Evolutionary conservation across 2,329 filamentous ascomycete genomes (phyloP).

Genomic region (Coniella vitis): DNA sequence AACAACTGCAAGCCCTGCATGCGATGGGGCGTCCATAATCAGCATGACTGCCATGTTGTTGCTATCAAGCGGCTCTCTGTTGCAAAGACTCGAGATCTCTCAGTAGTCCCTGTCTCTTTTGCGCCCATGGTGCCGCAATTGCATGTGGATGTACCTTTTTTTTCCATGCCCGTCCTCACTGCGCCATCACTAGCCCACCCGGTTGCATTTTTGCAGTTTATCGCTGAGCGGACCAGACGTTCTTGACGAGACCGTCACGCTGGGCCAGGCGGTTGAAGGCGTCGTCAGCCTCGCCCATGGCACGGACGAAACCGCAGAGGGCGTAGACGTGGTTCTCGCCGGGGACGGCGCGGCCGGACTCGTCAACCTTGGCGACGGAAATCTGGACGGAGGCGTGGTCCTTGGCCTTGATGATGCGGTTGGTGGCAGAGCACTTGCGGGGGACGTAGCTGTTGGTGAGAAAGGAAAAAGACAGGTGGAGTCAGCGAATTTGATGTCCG

Average conservation of each 20-base stretch:
- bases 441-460: slow-evolving; percentile 71
- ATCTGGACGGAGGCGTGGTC: slow-evolving; percentile 99
- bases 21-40: not conserved
- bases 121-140: not conserved
- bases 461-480: slow-evolving; percentile 4
- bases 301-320: slow-evolving; percentile 93
- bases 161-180: slow-evolving; percentile 19
- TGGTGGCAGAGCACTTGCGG: slow-evolving; percentile 97
- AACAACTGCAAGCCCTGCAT: slow-evolving; percentile 12
- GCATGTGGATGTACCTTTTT: slow-evolving; percentile 16
- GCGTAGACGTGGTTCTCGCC: slow-evolving; percentile 98
- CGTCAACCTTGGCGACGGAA: slow-evolving; percentile 94
- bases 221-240: slow-evolving; percentile 78
- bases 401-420: slow-evolving; percentile 99
- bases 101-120: too few species aligned
- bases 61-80: too few species aligned
- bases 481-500: slow-evolving; percentile 22
- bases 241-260: slow-evolving; percentile 94
- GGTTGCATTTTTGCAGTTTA: slow-evolving; percentile 31
- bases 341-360: slow-evolving; percentile 88
- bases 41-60: not conserved
- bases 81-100: too few species aligned
- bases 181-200: slow-evolving; percentile 15
- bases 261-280: slow-evolving; percentile 91
- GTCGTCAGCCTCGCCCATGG: slow-evolving; percentile 97